Conservation (phyloP, 129 eudicot species). For the Pseudognaphalium luteoalbum region DNA sequence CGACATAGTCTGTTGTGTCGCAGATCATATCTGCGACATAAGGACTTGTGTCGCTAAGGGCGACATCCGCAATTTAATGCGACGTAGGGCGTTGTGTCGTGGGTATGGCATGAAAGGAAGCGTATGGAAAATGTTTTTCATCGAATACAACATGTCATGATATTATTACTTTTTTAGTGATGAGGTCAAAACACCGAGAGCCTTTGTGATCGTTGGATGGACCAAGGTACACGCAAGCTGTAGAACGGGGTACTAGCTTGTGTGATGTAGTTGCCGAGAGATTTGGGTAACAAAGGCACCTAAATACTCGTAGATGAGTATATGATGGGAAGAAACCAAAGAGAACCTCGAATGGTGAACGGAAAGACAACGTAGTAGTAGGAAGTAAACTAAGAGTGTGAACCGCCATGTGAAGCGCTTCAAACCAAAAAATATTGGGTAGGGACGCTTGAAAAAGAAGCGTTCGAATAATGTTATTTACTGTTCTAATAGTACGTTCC, state of each 20-base stretch:
- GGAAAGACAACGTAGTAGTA: not conserved
- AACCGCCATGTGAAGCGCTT: not conserved
- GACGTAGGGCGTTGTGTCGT: too few relatives aligned
- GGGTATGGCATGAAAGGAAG: not conserved
- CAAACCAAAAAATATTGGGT: not conserved
- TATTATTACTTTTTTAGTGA: not conserved
- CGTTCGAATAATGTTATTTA: too few relatives aligned
- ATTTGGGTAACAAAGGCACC: not conserved
- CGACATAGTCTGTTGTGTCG: too few relatives aligned
- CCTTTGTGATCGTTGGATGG: not conserved
- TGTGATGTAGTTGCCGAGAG: not conserved
- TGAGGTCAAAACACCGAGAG: not conserved
- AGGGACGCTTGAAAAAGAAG: not conserved
- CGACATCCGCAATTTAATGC: too few relatives aligned
- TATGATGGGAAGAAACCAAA: not conserved
- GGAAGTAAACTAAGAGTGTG: slow-evolving; percentile 4
- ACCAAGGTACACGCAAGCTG: not conserved
- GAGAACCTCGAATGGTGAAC: not conserved
- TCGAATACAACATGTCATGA: not conserved
- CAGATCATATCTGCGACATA: too few relatives aligned
- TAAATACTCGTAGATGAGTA: not conserved
- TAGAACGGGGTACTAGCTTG: not conserved
- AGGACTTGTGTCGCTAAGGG: too few relatives aligned
- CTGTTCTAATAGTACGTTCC: too few relatives aligned
- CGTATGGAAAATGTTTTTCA: not conserved